Percentiles rank a stretch among this genome's conserved stretches.
Evolutionary conservation across 768 basidiomycete genomes (phyloP).

Genomic region (Boletus speciosus): DNA sequence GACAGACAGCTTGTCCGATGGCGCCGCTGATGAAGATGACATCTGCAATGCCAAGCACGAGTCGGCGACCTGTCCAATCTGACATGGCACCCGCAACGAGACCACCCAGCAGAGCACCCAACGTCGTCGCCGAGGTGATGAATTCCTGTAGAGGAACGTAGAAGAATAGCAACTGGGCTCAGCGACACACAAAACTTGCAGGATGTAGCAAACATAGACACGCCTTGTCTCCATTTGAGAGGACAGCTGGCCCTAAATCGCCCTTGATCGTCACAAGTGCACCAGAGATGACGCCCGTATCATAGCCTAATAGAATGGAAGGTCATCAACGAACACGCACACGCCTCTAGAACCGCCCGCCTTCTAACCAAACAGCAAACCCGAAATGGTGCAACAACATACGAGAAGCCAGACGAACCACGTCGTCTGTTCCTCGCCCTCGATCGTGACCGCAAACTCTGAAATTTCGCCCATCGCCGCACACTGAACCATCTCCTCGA

Average conservation of each 20-base stretch:
- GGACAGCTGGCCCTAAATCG: slow-evolving; percentile 55
- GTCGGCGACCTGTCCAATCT: slow-evolving; percentile 66
- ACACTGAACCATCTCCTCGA: slow-evolving; percentile 17
- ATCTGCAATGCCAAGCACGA: slow-evolving; percentile 64
- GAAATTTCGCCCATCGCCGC: slow-evolving; percentile 47
- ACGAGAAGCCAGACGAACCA: slow-evolving; percentile 81
- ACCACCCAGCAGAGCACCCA: slow-evolving; percentile 75
- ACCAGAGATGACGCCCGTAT: slow-evolving; percentile 78
- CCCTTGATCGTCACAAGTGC: slow-evolving; percentile 71
- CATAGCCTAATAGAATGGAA: slow-evolving; percentile 51
- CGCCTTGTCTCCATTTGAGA: slow-evolving; percentile 66
- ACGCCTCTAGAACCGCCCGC: not conserved
- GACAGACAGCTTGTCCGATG: slow-evolving; percentile 64
- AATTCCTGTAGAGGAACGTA: slow-evolving; percentile 53
- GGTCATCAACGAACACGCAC: not conserved
- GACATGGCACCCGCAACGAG: slow-evolving; percentile 65
- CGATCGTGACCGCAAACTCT: slow-evolving; percentile 55
- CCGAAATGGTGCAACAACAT: slow-evolving; percentile 69
- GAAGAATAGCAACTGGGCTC: not conserved
- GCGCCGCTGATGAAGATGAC: slow-evolving; percentile 74
- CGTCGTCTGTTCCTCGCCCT: slow-evolving; percentile 64
- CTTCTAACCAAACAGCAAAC: slow-evolving; percentile 65
- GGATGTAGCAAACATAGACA: not conserved
- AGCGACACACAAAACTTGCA: too few species aligned
- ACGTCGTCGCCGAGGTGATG: slow-evolving; percentile 75